Conservation (phyloP, 176 grass and related monocot species). For the Avena sativa region DNA sequence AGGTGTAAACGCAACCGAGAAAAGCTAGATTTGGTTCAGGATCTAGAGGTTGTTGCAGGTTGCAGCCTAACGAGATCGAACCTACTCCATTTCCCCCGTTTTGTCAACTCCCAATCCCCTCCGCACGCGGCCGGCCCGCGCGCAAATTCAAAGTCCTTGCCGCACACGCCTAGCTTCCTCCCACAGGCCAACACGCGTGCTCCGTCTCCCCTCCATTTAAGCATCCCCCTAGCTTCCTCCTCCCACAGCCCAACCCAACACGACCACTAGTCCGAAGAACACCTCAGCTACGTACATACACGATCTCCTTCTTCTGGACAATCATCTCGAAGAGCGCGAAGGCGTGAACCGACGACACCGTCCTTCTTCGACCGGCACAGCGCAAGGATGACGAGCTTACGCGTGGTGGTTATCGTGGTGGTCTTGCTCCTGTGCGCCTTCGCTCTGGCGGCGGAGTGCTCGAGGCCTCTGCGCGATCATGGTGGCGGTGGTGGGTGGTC, state of each 20-base stretch:
- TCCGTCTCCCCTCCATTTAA: slow-evolving; percentile 42
- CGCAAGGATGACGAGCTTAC: slow-evolving; percentile 30
- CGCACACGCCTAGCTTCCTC: slow-evolving; percentile 21
- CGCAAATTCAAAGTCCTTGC: slow-evolving; percentile 49
- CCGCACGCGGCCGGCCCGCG: not conserved
- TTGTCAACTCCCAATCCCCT: slow-evolving; percentile 42
- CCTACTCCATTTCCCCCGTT: slow-evolving; percentile 27
- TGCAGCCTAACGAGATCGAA: slow-evolving; percentile 58
- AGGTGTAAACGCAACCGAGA: slow-evolving; percentile 25
- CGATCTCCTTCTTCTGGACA: not conserved
- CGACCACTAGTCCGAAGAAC: not conserved
- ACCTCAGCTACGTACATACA: not conserved
- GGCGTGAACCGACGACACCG: not conserved
- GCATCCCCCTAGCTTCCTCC: not conserved
- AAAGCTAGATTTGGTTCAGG: slow-evolving; percentile 54
- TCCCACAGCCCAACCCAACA: not conserved
- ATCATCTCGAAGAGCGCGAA: not conserved
- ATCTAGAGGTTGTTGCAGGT: slow-evolving; percentile 43
- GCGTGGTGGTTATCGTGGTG: not conserved
- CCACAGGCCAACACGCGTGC: not conserved
- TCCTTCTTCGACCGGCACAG: not conserved
- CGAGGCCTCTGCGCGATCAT: slow-evolving; percentile 51
- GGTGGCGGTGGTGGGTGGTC: slow-evolving; percentile 27
- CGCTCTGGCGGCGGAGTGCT: slow-evolving; percentile 49
- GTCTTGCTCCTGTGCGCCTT: slow-evolving; percentile 58